These are phyloP conservation scores for Septoria petroselini DNA, from an alignment of 2,329 filamentous ascomycete species.

Conservation along the genomic window DNA sequence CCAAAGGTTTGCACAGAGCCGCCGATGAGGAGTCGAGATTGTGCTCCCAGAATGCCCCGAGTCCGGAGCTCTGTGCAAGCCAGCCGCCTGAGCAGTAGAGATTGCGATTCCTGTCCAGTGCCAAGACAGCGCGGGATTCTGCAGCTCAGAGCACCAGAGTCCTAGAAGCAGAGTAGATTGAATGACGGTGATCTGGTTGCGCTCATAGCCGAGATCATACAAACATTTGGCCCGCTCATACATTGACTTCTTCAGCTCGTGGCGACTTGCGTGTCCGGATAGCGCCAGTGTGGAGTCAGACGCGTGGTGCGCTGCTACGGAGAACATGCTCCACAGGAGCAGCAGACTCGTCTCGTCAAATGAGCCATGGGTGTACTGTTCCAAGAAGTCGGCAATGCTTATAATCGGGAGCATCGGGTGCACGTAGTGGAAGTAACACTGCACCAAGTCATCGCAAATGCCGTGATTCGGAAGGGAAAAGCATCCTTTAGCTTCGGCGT, in stretches of 20 bases:
- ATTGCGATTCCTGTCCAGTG: conserved; percentile 22
- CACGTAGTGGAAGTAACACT: conserved; percentile 20
- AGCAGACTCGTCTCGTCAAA: conserved; percentile 16
- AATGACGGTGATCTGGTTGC: conserved; percentile 13
- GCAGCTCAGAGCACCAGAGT: conserved; percentile 18
- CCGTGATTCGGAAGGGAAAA: conserved; percentile 13
- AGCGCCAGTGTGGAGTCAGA: conserved; percentile 8
- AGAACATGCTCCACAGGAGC: conserved; percentile 24
- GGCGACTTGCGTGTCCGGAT: conserved; percentile 6
- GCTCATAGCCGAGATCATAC: conserved; percentile 18
- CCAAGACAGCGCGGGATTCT: conserved; percentile 21
- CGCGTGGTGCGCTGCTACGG: conserved; percentile 16
- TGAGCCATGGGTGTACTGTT: conserved; percentile 12
- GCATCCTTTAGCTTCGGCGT: conserved; percentile 15
- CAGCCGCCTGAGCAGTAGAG: conserved; percentile 17
- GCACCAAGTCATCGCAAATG: conserved; percentile 14
- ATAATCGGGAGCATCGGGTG: conserved; percentile 19
- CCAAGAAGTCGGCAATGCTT: conserved; percentile 17
- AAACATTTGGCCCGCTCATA: conserved; percentile 19
- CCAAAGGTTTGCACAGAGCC: conserved; percentile 18
- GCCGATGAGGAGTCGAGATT: conserved; percentile 1
- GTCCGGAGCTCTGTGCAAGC: conserved; percentile 17
- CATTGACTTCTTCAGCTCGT: conserved; percentile 16
- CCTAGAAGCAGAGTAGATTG: conserved; percentile 18
- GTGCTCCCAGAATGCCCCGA: conserved; percentile 1